Evolutionary conservation across 1,284 basidiomycete genomes (phyloP).

Genomic region (Ceratobasidium sp.): DNA sequence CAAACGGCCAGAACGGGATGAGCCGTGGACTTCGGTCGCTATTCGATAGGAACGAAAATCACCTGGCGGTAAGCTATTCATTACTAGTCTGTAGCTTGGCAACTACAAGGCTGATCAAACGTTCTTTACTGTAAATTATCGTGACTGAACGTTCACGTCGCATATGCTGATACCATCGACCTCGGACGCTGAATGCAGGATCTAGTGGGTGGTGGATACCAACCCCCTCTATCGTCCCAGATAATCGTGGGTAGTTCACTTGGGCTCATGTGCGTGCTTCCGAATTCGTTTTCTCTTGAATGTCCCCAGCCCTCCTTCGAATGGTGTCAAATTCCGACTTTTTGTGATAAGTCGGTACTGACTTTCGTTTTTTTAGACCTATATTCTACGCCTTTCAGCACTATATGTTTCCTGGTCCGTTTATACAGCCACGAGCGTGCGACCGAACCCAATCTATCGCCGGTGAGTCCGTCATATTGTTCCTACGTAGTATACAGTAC

Average conservation of each 20-base stretch:
- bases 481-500: background rate
- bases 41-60: constrained; percentile 43
- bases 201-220: constrained; percentile 38
- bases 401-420: constrained; percentile 29
- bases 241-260: constrained; percentile 31
- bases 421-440: constrained; percentile 19
- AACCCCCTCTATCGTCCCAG: constrained; percentile 37
- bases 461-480: constrained; percentile 1
- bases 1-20: constrained; percentile 41
- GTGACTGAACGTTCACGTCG: background rate
- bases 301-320: background rate
- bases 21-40: constrained; percentile 38
- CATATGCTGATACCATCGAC: background rate
- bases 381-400: constrained; percentile 32
- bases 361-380: background rate
- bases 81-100: background rate
- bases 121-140: background rate
- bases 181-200: constrained; percentile 23
- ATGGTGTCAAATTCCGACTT: background rate
- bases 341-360: background rate
- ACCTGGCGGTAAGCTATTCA: constrained; percentile 29
- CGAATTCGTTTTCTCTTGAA: background rate
- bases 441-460: constrained; percentile 12
- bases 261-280: constrained; percentile 22
- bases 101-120: background rate